Base-by-base conservation (phyloP, 305 asterid species). In the Ilex paraguariensis region DNA sequence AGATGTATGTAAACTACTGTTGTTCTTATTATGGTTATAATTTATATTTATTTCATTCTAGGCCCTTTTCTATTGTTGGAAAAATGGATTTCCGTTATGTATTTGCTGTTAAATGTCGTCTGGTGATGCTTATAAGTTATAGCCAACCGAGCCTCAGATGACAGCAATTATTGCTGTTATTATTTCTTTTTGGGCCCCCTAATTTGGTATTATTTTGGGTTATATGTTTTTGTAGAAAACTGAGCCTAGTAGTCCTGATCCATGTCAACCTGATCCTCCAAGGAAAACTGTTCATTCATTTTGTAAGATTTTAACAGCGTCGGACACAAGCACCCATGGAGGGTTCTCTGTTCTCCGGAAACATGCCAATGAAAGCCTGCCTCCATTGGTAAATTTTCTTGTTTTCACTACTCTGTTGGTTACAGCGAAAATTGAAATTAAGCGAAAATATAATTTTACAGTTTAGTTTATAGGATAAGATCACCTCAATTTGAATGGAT, bases 321-420 rank as follows among this genome's bases (percentile, higher is more conserved):
- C 97, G 44, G 97, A 90, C 74, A 90, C 96, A 7, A 90, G 97
- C 74, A 90, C 96, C 2, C 97, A 90, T 67, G 97, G 97, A 56
- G 97, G 97, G 12, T 90, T 87, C 81, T 90, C 97, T 31, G 92
- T 90, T 58, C 95, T 85, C 54, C 87, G 97, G 31, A 90, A 82
- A 65, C 97, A 90, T 56, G 97, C 96, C 31, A 90, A 79, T 57
- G 97, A 90, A 62, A 86, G 97, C 77, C 77, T 91, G 52, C 97
- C 97, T 56, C 91, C 73, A 46, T 69, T 87, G 78, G 95, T 91
- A 77, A 72, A 59, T 51, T 60, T 56, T 17, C 61, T 52, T 54
- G n/a, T 30, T 45, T 52, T 54, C 58, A 58, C 15, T 36, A 46
- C 2, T 13, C 13, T 46, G 15, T 10, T 46, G 15, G 15, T 36